Base-by-base conservation (phyloP, 257 asterid genomes). In the Plantago ovata region DNA sequence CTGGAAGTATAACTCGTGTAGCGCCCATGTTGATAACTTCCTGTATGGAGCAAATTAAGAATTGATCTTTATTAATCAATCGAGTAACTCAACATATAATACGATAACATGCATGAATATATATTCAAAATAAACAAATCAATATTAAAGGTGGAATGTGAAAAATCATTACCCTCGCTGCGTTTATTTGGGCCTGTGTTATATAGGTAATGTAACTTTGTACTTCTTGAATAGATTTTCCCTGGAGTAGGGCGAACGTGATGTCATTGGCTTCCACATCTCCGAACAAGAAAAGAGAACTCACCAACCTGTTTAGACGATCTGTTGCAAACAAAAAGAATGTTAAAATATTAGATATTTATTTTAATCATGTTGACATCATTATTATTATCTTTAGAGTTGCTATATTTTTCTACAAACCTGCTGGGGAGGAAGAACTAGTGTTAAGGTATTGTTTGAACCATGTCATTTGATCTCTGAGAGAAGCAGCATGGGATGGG, bases 11-110 rank as follows among this genome's bases (percentile, higher is more conserved):
- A 28, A 62, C 36, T 46, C 59, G 52, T 12, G 55, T 62, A 6
- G 67, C 72, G 14, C 76, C 76, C 33, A 59, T 48, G 16, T 53
- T 44, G 40, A 70, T 52, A 10, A 24, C 36, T 16, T 52, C 57
- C 57, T 52, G 15, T 28, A 23, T 20, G 20, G 5, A 48, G 9
- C 22, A 23, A 22, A 11, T 19, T n/a, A n/a, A n/a, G n/a, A n/a
- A n/a, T n/a, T n/a, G n/a, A n/a, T n/a, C n/a, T n/a, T n/a, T n/a
- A n/a, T n/a, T n/a, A n/a, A n/a, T n/a, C n/a, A n/a, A n/a, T n/a
- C n/a, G n/a, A n/a, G n/a, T n/a, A n/a, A n/a, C n/a, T n/a, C n/a
- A n/a, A n/a, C n/a, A n/a, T n/a, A n/a, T n/a, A n/a, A n/a, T n/a
- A n/a, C n/a, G n/a, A n/a, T n/a, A n/a, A n/a, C n/a, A n/a, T n/a